These are phyloP conservation scores for Skeletonema tropicum DNA, from an alignment of 108 stramenopile genomes.

Conservation along the genomic window DNA sequence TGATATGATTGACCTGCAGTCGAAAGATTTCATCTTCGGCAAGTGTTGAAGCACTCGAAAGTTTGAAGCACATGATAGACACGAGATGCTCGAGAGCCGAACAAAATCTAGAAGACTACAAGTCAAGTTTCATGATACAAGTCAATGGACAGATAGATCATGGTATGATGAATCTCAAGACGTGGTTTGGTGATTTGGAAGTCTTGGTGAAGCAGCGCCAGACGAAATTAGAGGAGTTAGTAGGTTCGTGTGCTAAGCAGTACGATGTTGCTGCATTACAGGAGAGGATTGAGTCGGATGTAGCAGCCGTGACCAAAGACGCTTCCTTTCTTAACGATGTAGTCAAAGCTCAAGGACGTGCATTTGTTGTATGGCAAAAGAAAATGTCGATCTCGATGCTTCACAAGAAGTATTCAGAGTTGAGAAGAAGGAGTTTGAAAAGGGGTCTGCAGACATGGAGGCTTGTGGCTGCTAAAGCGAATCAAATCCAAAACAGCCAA, in stretches of 20 bases:
- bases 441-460: slow-evolving; percentile 35
- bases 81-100: slow-evolving; percentile 19
- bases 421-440: slow-evolving; percentile 17
- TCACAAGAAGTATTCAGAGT: slow-evolving; percentile 15
- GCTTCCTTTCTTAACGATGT: slow-evolving; percentile 37
- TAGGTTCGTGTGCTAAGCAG: slow-evolving; percentile 41
- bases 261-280: slow-evolving; percentile 34
- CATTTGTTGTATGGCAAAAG: slow-evolving; percentile 25
- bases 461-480: slow-evolving; percentile 11
- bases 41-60: slow-evolving; percentile 25
- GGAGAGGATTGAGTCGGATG: slow-evolving; percentile 41
- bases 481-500: slow-evolving; percentile 28
- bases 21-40: slow-evolving; percentile 33
- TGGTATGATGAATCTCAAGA: slow-evolving; percentile 32
- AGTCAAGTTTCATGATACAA: slow-evolving; percentile 24
- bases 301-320: slow-evolving; percentile 26
- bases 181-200: slow-evolving; percentile 43
- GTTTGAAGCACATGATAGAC: slow-evolving; percentile 20
- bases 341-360: slow-evolving; percentile 39
- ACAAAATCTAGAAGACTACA: slow-evolving; percentile 19
- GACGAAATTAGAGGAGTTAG: slow-evolving; percentile 33
- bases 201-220: slow-evolving; percentile 45
- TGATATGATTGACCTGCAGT: slow-evolving; percentile 25
- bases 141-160: slow-evolving; percentile 30
- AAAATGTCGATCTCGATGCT: slow-evolving; percentile 38